Evolutionary conservation across 2,329 filamentous ascomycete genomes (phyloP), one percentile per base, ranked within the genome.

Genomic region (Triangularia verruculosa): DNA sequence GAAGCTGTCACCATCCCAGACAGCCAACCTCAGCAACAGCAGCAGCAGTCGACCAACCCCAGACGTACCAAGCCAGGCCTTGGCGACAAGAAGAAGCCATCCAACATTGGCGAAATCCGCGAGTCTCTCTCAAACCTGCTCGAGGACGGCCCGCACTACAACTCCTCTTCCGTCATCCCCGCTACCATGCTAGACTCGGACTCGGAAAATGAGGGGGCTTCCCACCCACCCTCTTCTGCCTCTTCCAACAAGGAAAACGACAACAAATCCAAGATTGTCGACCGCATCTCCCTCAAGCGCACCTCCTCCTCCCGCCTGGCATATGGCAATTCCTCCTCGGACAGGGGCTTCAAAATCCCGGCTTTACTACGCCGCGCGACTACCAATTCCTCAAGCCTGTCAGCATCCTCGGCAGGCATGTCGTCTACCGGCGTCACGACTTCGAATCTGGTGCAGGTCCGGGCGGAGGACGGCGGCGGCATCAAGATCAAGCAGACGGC

Each of bases 61-160:
- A 86, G 89, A 58, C 86, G 89, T 52, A 88, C 86, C 24, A 54
- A 54, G 7, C 20, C 51, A 54, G 51, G 51, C 9, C 17, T 56
- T 34, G 83, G 82, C 62, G 79, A 80, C 15, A 82, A 80, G 59
- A 86, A 85, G 75, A 92, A 88, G 70, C 92, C 93, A 0, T 82
- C 89, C 4, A 90, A 88, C 17, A 79, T 96, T 9, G 86, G 88
- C 27, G 92, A 97, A 72, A 90, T 97, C 66, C 88, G 92, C 62
- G 87, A 94, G 74, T 92, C 91, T 0, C 80, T 97, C 6, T 96
- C 91, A 4, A 91, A 89, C 74, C 83, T 97, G 9, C 87, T 97
- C 15, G 93, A 96, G 24, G 86, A 90, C 52, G 51, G 51, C 4
- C 83, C 86, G 12, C 59, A n/a, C 24, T 30, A 61, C 25, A 81